phyloP scores from a whole-genome alignment of 2,329 filamentous ascomycete species.

The Aspergillus sp. region DNA sequence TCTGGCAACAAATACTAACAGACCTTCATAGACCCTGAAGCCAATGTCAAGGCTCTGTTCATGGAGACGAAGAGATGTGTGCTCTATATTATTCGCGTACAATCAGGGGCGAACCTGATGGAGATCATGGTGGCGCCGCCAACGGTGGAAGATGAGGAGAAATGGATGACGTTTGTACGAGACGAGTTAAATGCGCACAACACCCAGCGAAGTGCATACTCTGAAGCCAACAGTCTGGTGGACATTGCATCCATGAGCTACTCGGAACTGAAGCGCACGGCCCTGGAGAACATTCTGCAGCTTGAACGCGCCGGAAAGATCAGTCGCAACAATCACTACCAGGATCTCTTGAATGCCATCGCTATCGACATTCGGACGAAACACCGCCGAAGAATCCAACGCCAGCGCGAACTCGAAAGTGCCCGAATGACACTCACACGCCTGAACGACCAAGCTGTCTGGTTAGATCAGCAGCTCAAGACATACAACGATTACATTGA shows the following conservation, averaged over 20 bases:
- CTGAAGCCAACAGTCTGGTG: conserved; percentile 79
- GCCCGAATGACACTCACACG: conserved; percentile 53
- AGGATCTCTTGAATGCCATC: conserved; percentile 97
- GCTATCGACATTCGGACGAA: conserved; percentile 97
- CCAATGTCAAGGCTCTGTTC: conserved; percentile 87
- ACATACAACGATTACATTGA: conserved; percentile 99
- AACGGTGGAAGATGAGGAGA: conserved; percentile 80
- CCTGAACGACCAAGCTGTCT: conserved; percentile 71
- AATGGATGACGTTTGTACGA: conserved; percentile 79
- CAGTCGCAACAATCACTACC: conserved; percentile 84
- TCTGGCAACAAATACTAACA: conserved; percentile 22
- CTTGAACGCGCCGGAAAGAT: conserved; percentile 88
- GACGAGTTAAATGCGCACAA: conserved; percentile 77
- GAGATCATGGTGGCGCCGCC: conserved; percentile 94
- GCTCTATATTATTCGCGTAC: conserved; percentile 95
- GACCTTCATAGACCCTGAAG: conserved; percentile 73
- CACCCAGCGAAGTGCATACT: conserved; percentile 80
- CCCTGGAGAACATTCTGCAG: conserved; percentile 89
- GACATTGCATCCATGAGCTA: conserved; percentile 91
- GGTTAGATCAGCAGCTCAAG: conserved; percentile 93
- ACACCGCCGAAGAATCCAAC: conserved; percentile 87
- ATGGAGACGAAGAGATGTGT: conserved; percentile 99
- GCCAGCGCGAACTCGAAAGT: conserved; percentile 83
- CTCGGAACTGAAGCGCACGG: conserved; percentile 87
- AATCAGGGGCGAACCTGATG: conserved; percentile 88